These are phyloP conservation scores for Coemansia brasiliensis DNA, from an alignment of 192 early-diverging fungal species.

Conservation along the genomic window DNA sequence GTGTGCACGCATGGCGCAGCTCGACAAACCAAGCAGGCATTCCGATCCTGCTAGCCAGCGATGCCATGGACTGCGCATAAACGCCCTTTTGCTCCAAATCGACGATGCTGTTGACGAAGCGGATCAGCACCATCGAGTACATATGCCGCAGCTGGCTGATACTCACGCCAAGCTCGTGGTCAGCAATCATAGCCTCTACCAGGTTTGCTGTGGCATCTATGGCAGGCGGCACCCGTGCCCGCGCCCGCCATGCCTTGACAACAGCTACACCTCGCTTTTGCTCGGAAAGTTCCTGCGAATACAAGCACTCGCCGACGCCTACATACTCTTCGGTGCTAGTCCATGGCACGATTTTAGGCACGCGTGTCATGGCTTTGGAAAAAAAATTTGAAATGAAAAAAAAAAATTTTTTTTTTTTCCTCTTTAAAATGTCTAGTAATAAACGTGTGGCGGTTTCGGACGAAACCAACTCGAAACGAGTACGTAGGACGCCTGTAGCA, in stretches of 20 bases:
- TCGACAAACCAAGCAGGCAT: conserved; percentile 71
- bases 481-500: conserved; percentile 7
- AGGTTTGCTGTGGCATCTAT: conserved; percentile 51
- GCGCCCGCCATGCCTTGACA: conserved; percentile 53
- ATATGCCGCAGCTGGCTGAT: conserved; percentile 36
- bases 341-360: conserved; percentile 51
- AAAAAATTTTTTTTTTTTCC: background rate
- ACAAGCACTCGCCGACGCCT: conserved; percentile 28
- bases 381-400: conserved; percentile 1
- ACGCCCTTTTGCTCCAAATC: conserved; percentile 59
- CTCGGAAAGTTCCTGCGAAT: conserved; percentile 30
- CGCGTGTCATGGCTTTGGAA: conserved; percentile 17
- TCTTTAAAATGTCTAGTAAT: background rate
- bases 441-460: conserved; percentile 13
- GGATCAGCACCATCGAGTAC: conserved; percentile 49
- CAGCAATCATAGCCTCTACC: conserved; percentile 33
- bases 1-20: conserved; percentile 65
- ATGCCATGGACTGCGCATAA: conserved; percentile 58
- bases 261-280: conserved; percentile 39
- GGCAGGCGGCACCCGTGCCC: conserved; percentile 38
- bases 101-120: conserved; percentile 65
- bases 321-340: conserved; percentile 51
- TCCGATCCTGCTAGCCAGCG: conserved; percentile 55
- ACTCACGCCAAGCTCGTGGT: conserved; percentile 20
- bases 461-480: conserved; percentile 14